Percentiles rank a stretch among this genome's conserved stretches.
Conservation (phyloP, 1,139 yeast species). For the Yamadazyma songkhlaensis region DNA sequence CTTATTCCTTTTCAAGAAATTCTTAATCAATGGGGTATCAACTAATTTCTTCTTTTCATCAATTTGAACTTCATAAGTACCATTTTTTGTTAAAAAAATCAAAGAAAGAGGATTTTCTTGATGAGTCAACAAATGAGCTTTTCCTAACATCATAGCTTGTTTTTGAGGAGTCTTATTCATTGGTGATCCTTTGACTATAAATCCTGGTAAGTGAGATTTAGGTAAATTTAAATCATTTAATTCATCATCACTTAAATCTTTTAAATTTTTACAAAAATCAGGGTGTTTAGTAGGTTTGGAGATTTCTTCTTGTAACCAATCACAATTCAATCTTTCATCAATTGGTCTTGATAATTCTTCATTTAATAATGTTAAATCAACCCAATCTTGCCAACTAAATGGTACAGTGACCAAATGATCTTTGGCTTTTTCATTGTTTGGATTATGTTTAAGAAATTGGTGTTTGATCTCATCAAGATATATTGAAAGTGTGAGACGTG, state of each 20-base stretch:
- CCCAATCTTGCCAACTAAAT: conserved; percentile 32
- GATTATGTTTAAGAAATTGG: conserved; percentile 10
- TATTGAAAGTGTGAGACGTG: conserved; percentile 34
- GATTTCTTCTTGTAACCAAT: conserved; percentile 17
- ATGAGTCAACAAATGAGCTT: conserved; percentile 40
- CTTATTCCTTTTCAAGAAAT: conserved; percentile 20
- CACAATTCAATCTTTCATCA: conserved; percentile 22
- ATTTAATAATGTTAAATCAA: conserved; percentile 23
- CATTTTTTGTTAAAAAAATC: conserved; percentile 38
- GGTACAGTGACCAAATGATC: conserved; percentile 20
- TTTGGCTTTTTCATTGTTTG: conserved; percentile 8
- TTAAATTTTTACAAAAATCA: conserved; percentile 22
- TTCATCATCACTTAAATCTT: conserved; percentile 19
- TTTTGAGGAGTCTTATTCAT: conserved; percentile 28
- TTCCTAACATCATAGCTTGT: conserved; percentile 33
- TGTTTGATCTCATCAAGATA: conserved; percentile 24
- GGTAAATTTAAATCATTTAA: conserved; percentile 20
- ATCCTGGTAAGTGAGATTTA: conserved; percentile 22
- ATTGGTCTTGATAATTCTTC: conserved; percentile 18
- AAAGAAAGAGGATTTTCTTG: conserved; percentile 45
- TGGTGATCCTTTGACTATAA: conserved; percentile 24
- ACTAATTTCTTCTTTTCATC: conserved; percentile 20
- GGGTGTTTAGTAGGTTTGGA: conserved; percentile 19
- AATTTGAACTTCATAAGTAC: conserved; percentile 29
- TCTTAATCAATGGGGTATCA: conserved; percentile 24